These are phyloP conservation scores for Eutypella sp. DNA, from an alignment of 2,329 filamentous ascomycete species.

Conservation along the genomic window DNA sequence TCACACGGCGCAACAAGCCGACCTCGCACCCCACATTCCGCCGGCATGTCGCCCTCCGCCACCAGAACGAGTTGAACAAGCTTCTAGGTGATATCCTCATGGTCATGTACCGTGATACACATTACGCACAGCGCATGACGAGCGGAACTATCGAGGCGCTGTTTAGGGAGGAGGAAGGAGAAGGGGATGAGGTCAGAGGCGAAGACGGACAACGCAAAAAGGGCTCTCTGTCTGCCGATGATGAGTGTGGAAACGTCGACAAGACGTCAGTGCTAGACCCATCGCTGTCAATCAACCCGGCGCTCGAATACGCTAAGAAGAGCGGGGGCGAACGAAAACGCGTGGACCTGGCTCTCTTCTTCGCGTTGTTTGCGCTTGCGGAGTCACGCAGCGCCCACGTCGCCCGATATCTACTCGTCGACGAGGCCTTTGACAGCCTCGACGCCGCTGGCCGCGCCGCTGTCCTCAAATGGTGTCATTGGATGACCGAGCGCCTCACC, in stretches of 20 bases:
- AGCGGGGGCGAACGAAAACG: slow-evolving; percentile 31
- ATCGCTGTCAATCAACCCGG: slow-evolving; percentile 15
- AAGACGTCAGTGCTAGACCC: slow-evolving; percentile 16
- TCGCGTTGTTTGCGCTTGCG: slow-evolving; percentile 24
- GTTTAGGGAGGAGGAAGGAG: slow-evolving; percentile 9
- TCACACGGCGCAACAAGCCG: slow-evolving; percentile 13
- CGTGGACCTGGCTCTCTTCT: slow-evolving; percentile 30
- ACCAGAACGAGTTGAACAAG: slow-evolving; percentile 24
- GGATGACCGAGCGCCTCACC: slow-evolving; percentile 12
- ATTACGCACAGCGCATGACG: slow-evolving; percentile 18
- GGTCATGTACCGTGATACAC: slow-evolving; percentile 24
- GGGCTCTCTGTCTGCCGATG: too few relatives aligned
- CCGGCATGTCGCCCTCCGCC: slow-evolving; percentile 19
- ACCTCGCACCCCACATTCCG: slow-evolving; percentile 18
- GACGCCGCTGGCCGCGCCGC: slow-evolving; percentile 24
- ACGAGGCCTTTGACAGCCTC: slow-evolving; percentile 30
- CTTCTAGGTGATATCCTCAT: slow-evolving; percentile 22
- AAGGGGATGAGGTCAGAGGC: not conserved
- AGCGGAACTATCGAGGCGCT: slow-evolving; percentile 21
- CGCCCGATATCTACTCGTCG: slow-evolving; percentile 28
- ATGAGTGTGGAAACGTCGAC: not conserved
- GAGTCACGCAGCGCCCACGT: slow-evolving; percentile 23
- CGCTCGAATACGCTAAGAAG: slow-evolving; percentile 26
- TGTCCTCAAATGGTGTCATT: slow-evolving; percentile 18
- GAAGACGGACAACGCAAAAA: too few relatives aligned